phyloP scores from a whole-genome alignment of 192 early-diverging fungal species.

The Podila epigama region DNA sequence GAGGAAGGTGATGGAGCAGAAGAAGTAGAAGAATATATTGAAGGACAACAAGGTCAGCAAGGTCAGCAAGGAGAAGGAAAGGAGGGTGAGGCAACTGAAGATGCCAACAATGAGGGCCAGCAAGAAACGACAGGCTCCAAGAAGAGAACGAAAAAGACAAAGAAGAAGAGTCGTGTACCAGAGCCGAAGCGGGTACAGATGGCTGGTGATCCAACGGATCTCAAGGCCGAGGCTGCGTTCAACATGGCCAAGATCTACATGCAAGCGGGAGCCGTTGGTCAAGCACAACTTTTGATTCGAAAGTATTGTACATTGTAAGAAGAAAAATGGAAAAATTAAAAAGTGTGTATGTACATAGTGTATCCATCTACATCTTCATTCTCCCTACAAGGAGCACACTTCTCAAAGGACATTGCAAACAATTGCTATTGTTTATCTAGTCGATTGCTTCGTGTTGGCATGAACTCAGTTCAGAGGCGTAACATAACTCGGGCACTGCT shows the following conservation, averaged over 20 bases:
- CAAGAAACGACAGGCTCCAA: not conserved
- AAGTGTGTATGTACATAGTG: too few species aligned
- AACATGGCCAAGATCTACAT: constrained; percentile 88
- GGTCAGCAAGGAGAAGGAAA: constrained; percentile 2
- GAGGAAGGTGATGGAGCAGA: constrained; percentile 6
- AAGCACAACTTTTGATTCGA: constrained; percentile 75
- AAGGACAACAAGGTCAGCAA: not conserved
- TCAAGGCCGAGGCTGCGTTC: constrained; percentile 88
- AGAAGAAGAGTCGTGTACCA: not conserved
- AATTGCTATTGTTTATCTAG: too few species aligned
- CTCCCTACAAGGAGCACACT: too few species aligned
- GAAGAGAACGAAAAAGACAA: not conserved
- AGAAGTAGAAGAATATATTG: constrained; percentile 3
- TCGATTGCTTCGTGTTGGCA: too few species aligned
- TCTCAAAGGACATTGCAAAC: too few species aligned
- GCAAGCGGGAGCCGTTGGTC: constrained; percentile 69
- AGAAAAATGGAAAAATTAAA: constrained; percentile 7
- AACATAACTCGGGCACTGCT: too few species aligned
- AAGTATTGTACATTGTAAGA: constrained; percentile 79
- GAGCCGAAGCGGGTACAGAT: not conserved
- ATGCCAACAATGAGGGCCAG: not conserved
- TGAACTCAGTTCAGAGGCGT: too few species aligned
- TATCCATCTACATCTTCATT: too few species aligned
- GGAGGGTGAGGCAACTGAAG: not conserved
- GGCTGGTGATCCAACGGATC: constrained; percentile 59